Percentiles rank a stretch among this genome's conserved stretches.
Conservation (phyloP, 2,329 filamentous ascomycete genomes). For the Aspergillus ochraceoroseus region DNA sequence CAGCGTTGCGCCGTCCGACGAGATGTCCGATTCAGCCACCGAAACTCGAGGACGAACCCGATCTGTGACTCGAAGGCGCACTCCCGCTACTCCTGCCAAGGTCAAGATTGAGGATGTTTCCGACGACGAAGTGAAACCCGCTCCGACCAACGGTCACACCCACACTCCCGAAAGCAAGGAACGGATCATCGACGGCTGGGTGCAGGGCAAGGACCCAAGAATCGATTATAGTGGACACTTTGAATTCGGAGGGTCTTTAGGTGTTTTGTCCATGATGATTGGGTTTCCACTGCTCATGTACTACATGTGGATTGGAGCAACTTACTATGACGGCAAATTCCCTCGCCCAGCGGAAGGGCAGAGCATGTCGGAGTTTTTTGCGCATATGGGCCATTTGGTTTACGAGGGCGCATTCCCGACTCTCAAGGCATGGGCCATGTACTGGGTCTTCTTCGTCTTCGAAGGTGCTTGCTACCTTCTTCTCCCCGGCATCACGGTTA, state of each 20-base stretch:
- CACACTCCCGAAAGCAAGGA: slow-evolving; percentile 23
- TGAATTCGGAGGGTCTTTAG: slow-evolving; percentile 86
- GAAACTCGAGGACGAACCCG: slow-evolving; percentile 22
- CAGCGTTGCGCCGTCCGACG: slow-evolving; percentile 36
- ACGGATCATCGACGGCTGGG: slow-evolving; percentile 41
- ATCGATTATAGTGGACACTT: slow-evolving; percentile 50
- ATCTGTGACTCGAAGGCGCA: slow-evolving; percentile 30
- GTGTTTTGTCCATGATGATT: slow-evolving; percentile 79
- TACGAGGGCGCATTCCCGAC: slow-evolving; percentile 83
- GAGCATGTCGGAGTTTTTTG: slow-evolving; percentile 64
- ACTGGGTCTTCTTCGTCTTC: slow-evolving; percentile 88
- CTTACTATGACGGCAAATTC: slow-evolving; percentile 81
- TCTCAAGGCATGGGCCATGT: slow-evolving; percentile 79
- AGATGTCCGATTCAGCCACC: slow-evolving; percentile 26
- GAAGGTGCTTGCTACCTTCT: slow-evolving; percentile 78
- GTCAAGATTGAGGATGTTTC: slow-evolving; percentile 27
- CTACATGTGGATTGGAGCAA: slow-evolving; percentile 98
- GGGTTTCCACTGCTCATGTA: slow-evolving; percentile 94
- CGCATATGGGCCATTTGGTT: slow-evolving; percentile 65
- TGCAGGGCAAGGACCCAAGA: slow-evolving; percentile 40
- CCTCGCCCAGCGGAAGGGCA: slow-evolving; percentile 64
- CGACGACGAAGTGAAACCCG: slow-evolving; percentile 22
- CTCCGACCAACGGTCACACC: slow-evolving; percentile 20
- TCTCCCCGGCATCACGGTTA: slow-evolving; percentile 79
- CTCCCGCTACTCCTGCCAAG: slow-evolving; percentile 26